Evolutionary conservation across 1,284 basidiomycete species (phyloP).

Genomic region (Erythrobasidium hasegawianum): DNA sequence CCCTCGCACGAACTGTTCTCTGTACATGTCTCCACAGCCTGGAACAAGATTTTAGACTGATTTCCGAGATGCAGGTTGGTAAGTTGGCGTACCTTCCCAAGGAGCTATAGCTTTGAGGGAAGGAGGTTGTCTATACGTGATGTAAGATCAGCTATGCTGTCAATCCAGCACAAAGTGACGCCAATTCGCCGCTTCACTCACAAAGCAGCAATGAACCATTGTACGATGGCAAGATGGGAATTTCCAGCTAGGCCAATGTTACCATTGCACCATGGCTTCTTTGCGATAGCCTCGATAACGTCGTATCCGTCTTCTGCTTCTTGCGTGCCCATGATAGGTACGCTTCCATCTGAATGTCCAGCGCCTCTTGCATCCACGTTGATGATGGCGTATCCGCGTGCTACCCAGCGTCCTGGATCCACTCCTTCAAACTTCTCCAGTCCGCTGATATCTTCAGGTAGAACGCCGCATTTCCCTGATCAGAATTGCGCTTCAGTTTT

Average conservation of each 20-base stretch:
- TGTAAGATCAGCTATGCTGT: too few relatives aligned
- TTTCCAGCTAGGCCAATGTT: slow-evolving; percentile 41
- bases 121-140: slow-evolving; percentile 35
- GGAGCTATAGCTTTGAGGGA: slow-evolving; percentile 28
- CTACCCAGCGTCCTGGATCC: slow-evolving; percentile 49
- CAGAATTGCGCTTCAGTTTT: too few relatives aligned
- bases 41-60: too few relatives aligned
- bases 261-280: slow-evolving; percentile 39
- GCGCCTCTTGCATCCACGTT: slow-evolving; percentile 37
- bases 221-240: slow-evolving; percentile 42
- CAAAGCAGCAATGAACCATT: slow-evolving; percentile 38
- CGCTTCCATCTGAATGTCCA: too few relatives aligned
- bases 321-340: slow-evolving; percentile 6
- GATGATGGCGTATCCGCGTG: slow-evolving; percentile 43
- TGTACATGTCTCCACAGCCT: neutral
- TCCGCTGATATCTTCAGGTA: slow-evolving; percentile 37
- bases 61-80: too few relatives aligned
- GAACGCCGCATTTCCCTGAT: slow-evolving; percentile 22
- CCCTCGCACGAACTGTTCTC: too few relatives aligned
- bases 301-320: slow-evolving; percentile 40
- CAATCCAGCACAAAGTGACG: too few relatives aligned
- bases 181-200: neutral
- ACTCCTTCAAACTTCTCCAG: slow-evolving; percentile 44
- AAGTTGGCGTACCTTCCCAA: too few relatives aligned
- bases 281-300: slow-evolving; percentile 36